Evolutionary conservation across 2,329 filamentous ascomycete species (phyloP), one percentile per base, ranked within the genome.

Genomic region (Fusarium sp.): DNA sequence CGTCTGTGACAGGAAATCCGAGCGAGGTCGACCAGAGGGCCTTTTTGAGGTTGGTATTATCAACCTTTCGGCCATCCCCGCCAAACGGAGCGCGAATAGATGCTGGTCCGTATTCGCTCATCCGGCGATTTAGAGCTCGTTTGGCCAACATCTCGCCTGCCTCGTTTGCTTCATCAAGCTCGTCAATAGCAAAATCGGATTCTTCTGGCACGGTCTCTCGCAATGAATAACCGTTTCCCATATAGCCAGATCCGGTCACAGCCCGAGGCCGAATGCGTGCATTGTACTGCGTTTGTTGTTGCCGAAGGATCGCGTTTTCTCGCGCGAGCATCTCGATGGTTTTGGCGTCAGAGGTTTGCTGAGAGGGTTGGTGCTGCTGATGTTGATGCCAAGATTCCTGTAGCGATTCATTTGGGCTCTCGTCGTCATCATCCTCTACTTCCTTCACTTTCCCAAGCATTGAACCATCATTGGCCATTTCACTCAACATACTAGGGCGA

Each of bases 401-500:
- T 31, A 85, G 71, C 0, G 83, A 83, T 43, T 89, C 90, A 71
- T 87, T 88, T 11, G 86, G 83, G 65, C 87, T 90, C 73, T 88
- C 88, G 13, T 91, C 90, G n/a, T 91, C 89, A 64, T 92, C 90
- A 66, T 92, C 91, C 27, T 92, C 91, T 4, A 92, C 90, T 80
- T 94, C 92, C 75, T 93, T 91, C 39, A 95, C 89, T 77, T 93
- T 94, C 39, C 89, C 89, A 16, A 92, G 86, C 82, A 90, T 88
- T 62, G 84, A 86, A 39, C 88, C 89, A 67, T 92, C 91, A 69
- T 85, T 92, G 16, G 90, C 89, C 89, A 92, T 91, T 79, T 94
- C 92, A 72, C 92, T 94, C 33, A 94, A 85, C 87, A 94, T 92
- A 79, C 92, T 94, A 41, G 92, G 92, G 61, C 92, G 91, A 16